Evolutionary conservation across 2,329 filamentous ascomycete species (phyloP), one percentile per base, ranked within the genome.

Genomic region (Scedosporium aurantiacum): DNA sequence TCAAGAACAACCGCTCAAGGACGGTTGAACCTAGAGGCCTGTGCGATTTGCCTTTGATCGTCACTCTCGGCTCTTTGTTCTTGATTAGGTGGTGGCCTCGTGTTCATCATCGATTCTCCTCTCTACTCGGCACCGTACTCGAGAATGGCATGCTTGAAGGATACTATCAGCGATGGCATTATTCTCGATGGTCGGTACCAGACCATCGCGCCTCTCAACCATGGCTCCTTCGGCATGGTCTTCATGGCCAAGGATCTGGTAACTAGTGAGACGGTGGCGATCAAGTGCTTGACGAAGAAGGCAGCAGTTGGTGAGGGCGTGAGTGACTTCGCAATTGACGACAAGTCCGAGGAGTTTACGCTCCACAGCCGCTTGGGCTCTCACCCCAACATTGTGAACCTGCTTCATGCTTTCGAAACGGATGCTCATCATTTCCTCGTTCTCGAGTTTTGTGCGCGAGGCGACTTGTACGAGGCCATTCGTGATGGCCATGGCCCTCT

Each of bases 181-280:
- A 77, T 96, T 71, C 86, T 96, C 71, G 86, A 90, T 72, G 91
- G 90, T 74, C 92, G 94, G 67, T 99, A 94, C 75, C 82, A 89
- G 76, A 96, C 92, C 62, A 82, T 97, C 70, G 90, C 92, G 67
- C 92, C 94, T 62, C 88, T 99, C 78, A 99, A 99, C 73, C 91
- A 97, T 82, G 94, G 94, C 68, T 97, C 94, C 61, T 99, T 97
- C 71, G 94, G 94, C 72, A 95, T 97, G 90, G 94, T 99, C 69
- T 97, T 97, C 76, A 87, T 91, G 76, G 94, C 93, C 63, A 88
- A 82, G 72, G 91, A 99, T 73, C 79, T 86, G 66, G 73, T 80
- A 65, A 96, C 89, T 63, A 84, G 86, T 67, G 81, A 94, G 63
- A 82, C 85, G 63, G 94, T 99, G 67, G 94, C 94, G 64, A 89